Conservation (phyloP, 208 protist genomes). For the Herpetomonas muscarum region DNA sequence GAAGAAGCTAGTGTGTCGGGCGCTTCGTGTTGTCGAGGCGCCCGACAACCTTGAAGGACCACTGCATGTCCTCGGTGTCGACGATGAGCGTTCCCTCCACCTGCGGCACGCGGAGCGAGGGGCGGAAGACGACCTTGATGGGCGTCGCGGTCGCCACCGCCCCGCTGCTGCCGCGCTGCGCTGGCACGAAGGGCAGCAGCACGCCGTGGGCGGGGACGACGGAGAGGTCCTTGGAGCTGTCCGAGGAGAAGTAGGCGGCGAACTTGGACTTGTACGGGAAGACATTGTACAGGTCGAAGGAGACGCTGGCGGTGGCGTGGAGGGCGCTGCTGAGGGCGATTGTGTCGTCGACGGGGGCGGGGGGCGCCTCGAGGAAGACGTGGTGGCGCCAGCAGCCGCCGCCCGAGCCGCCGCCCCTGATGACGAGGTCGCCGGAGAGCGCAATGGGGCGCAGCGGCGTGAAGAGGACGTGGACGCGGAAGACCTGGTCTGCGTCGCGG, state of each 20-base stretch:
- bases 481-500: conserved; percentile 15
- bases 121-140: conserved; percentile 50
- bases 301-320: conserved; percentile 44
- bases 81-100: conserved; percentile 82
- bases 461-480: conserved; percentile 60
- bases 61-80: conserved; percentile 92
- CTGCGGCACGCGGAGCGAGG: conserved; percentile 62
- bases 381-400: conserved; percentile 84
- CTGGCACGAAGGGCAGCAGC: conserved; percentile 62
- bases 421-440: conserved; percentile 58
- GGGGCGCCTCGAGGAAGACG: conserved; percentile 70
- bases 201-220: conserved; percentile 73
- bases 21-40: conserved; percentile 25
- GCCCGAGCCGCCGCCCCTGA: conserved; percentile 25
- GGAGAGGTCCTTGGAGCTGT: conserved; percentile 76
- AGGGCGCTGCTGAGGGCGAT: conserved; percentile 62
- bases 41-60: conserved; percentile 82
- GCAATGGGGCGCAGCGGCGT: conserved; percentile 75
- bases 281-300: conserved; percentile 87
- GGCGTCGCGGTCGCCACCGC: conserved; percentile 33
- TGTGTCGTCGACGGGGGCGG: conserved; percentile 80
- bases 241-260: conserved; percentile 82
- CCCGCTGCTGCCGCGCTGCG: conserved; percentile 25
- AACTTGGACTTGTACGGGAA: conserved; percentile 80
- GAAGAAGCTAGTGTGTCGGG: too few species aligned